A percentile compares a stretch with the other conserved stretches of the same genome.
These are phyloP conservation scores for Ascochyta viciae-villosae DNA, from an alignment of 2,329 filamentous ascomycete genomes.

Conservation along the genomic window DNA sequence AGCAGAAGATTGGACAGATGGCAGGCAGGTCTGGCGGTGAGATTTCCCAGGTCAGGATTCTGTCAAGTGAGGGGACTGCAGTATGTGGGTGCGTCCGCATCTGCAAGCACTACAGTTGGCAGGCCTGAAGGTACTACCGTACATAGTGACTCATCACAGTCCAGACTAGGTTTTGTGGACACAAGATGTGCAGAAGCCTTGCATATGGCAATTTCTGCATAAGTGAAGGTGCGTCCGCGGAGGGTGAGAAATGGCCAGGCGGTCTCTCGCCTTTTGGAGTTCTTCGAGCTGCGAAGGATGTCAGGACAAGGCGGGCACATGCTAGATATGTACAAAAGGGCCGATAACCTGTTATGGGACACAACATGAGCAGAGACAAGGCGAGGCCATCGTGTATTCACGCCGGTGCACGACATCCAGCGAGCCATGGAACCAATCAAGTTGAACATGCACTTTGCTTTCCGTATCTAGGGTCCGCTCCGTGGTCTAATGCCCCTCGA, in stretches of 20 bases:
- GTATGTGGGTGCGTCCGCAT: background rate
- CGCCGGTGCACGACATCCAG: background rate
- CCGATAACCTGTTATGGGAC: too few relatives aligned
- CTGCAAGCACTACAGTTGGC: background rate
- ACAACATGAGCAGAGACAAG: too few relatives aligned
- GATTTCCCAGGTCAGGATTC: background rate
- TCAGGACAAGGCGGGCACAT: background rate
- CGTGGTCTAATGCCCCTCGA: background rate
- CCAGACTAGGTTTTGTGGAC: background rate
- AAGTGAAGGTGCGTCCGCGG: too few relatives aligned
- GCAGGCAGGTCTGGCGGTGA: background rate
- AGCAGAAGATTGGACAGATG: background rate
- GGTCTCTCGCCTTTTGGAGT: background rate
- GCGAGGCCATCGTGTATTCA: too few relatives aligned
- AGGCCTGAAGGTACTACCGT: background rate
- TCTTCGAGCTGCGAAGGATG: background rate
- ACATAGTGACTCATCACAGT: constrained; percentile 14
- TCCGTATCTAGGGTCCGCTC: background rate
- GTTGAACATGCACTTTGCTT: background rate
- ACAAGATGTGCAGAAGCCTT: constrained; percentile 4
- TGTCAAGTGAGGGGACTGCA: background rate
- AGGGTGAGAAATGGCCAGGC: too few relatives aligned
- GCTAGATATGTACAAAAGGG: too few relatives aligned
- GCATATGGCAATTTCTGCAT: background rate
- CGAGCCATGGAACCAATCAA: background rate